Conservation (phyloP, 2,329 filamentous ascomycete species). For the Daldinia sp. region DNA sequence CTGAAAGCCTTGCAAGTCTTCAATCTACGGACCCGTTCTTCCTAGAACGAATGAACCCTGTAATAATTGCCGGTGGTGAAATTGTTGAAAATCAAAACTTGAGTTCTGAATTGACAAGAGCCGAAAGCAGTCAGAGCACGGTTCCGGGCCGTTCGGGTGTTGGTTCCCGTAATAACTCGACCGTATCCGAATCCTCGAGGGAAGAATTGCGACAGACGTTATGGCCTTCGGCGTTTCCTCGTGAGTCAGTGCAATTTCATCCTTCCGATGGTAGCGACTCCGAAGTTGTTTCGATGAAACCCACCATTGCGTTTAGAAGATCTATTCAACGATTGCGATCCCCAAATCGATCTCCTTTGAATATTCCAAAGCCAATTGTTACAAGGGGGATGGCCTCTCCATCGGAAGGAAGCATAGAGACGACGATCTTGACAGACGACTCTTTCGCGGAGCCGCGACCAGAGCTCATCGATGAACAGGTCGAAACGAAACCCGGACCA, state of each 20-base stretch:
- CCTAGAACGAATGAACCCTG: constrained; percentile 68
- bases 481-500: constrained; percentile 46
- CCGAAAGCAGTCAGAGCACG: constrained; percentile 60
- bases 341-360: constrained; percentile 54
- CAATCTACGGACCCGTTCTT: constrained; percentile 64
- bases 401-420: constrained; percentile 65
- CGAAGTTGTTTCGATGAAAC: constrained; percentile 56
- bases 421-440: constrained; percentile 65
- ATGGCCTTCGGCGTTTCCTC: constrained; percentile 64
- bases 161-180: constrained; percentile 54
- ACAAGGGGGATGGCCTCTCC: constrained; percentile 55
- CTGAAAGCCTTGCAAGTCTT: constrained; percentile 59
- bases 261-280: constrained; percentile 67
- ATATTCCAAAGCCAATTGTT: constrained; percentile 62
- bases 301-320: constrained; percentile 63
- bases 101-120: constrained; percentile 57
- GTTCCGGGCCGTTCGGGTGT: constrained; percentile 52
- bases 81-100: constrained; percentile 68
- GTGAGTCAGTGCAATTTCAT: constrained; percentile 46
- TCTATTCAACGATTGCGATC: constrained; percentile 62
- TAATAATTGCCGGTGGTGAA: constrained; percentile 71
- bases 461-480: constrained; percentile 47
- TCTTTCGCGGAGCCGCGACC: constrained; percentile 55
- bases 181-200: constrained; percentile 51
- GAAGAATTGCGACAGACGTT: constrained; percentile 56